These are phyloP conservation scores for Setaria italica DNA, from an alignment of 202 grass and related monocot genomes.

Conservation along the genomic window DNA sequence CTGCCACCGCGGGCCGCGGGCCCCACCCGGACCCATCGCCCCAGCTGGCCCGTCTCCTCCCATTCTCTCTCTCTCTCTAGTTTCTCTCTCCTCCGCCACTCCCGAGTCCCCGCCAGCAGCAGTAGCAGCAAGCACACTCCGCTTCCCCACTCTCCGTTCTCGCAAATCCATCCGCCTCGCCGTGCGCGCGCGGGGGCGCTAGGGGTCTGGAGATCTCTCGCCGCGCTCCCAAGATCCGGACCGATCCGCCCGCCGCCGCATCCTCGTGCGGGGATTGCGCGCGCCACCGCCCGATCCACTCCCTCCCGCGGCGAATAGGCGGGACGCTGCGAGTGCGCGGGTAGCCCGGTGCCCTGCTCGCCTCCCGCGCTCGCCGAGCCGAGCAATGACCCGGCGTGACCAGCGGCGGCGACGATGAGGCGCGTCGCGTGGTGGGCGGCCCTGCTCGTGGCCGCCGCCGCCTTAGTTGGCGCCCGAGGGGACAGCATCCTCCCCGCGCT, in stretches of 20 bases:
- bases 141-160: not conserved
- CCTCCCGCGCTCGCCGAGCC: not conserved
- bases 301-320: constrained; percentile 6
- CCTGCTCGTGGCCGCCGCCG: constrained; percentile 34
- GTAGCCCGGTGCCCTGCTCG: not conserved
- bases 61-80: not conserved
- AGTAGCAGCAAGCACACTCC: constrained; percentile 11
- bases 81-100: constrained; percentile 22
- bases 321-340: not conserved
- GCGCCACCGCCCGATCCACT: constrained; percentile 2
- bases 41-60: constrained; percentile 33
- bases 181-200: not conserved
- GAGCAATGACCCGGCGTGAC: constrained; percentile 27
- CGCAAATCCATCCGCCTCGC: not conserved
- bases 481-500: not conserved
- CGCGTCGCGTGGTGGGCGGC: constrained; percentile 35
- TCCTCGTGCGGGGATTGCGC: not conserved
- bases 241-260: not conserved
- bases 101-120: not conserved
- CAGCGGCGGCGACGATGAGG: not conserved
- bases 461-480: not conserved
- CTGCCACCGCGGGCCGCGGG: not conserved
- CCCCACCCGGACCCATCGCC: not conserved
- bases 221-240: constrained; percentile 15
- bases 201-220: constrained; percentile 44